A percentile compares a stretch with the other conserved stretches of the same genome.
Evolutionary conservation across 345 rosid genomes (phyloP).

Genomic region (Noccaea bulbosa): DNA sequence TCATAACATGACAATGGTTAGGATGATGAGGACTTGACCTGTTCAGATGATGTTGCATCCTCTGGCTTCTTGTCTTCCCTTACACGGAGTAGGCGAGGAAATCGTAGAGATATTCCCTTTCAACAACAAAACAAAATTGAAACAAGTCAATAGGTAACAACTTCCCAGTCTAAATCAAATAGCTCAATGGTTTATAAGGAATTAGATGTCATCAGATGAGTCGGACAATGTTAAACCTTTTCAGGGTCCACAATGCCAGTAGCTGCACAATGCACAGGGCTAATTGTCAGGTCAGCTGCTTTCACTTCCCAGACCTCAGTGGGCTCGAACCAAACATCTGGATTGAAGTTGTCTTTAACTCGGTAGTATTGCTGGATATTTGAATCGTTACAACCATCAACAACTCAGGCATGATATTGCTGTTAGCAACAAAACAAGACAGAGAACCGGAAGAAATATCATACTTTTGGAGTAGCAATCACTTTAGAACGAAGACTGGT

Average conservation of each 20-base stretch:
- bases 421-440: not conserved
- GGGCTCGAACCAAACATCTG: slow-evolving; percentile 97
- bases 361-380: slow-evolving; percentile 73
- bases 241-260: slow-evolving; percentile 75
- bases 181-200: not conserved
- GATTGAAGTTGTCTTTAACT: slow-evolving; percentile 62
- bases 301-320: slow-evolving; percentile 99
- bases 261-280: slow-evolving; percentile 94
- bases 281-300: slow-evolving; percentile 94
- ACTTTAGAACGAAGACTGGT: slow-evolving; percentile 80
- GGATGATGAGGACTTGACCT: slow-evolving; percentile 52
- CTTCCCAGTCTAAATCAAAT: not conserved
- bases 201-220: not conserved
- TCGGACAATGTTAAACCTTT: slow-evolving; percentile 59
- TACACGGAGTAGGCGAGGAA: slow-evolving; percentile 84
- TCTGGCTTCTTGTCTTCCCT: slow-evolving; percentile 86
- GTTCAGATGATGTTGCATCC: slow-evolving; percentile 80
- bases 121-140: not conserved
- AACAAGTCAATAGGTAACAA: slow-evolving; percentile 2
- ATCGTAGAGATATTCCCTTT: slow-evolving; percentile 87
- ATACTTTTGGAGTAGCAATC: slow-evolving; percentile 78
- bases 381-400: slow-evolving; percentile 17
- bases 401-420: slow-evolving; percentile 17
- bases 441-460: slow-evolving; percentile 24
- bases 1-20: slow-evolving; percentile 3